Conservation (phyloP, 2,329 filamentous ascomycete species). For the Penicillium sp. region DNA sequence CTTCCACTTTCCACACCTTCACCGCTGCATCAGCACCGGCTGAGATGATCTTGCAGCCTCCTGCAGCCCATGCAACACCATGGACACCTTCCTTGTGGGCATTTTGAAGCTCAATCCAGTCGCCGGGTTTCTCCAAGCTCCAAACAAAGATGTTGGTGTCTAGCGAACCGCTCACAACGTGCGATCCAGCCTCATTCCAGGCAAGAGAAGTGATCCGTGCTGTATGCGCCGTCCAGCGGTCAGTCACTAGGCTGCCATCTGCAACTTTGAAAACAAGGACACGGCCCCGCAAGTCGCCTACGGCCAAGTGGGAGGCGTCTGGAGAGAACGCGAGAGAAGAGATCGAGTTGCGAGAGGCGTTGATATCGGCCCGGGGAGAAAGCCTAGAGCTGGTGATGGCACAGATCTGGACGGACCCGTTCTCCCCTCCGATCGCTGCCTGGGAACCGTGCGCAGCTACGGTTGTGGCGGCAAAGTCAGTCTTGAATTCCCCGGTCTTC, state of each 20-base stretch:
- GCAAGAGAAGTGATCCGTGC: slow-evolving; percentile 63
- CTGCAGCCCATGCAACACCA: slow-evolving; percentile 74
- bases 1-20: slow-evolving; percentile 76
- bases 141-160: slow-evolving; percentile 93
- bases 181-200: slow-evolving; percentile 75
- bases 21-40: slow-evolving; percentile 83
- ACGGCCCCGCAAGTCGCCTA: slow-evolving; percentile 79
- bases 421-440: slow-evolving; percentile 72
- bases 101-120: slow-evolving; percentile 76
- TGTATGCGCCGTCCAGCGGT: slow-evolving; percentile 71
- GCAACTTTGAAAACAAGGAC: slow-evolving; percentile 72
- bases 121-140: slow-evolving; percentile 78
- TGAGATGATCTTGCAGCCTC: slow-evolving; percentile 65
- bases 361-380: slow-evolving; percentile 55
- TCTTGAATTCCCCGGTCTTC: slow-evolving; percentile 57
- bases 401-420: slow-evolving; percentile 74
- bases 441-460: slow-evolving; percentile 65
- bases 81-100: slow-evolving; percentile 96
- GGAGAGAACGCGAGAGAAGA: slow-evolving; percentile 80
- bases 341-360: slow-evolving; percentile 66
- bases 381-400: slow-evolving; percentile 56
- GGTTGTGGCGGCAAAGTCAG: slow-evolving; percentile 63
- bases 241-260: slow-evolving; percentile 70
- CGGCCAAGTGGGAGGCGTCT: slow-evolving; percentile 72
- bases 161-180: slow-evolving; percentile 77